Evolutionary conservation across 371 early-diverging fungal species (phyloP).

Genomic region (Dinochytrium kinnereticum): DNA sequence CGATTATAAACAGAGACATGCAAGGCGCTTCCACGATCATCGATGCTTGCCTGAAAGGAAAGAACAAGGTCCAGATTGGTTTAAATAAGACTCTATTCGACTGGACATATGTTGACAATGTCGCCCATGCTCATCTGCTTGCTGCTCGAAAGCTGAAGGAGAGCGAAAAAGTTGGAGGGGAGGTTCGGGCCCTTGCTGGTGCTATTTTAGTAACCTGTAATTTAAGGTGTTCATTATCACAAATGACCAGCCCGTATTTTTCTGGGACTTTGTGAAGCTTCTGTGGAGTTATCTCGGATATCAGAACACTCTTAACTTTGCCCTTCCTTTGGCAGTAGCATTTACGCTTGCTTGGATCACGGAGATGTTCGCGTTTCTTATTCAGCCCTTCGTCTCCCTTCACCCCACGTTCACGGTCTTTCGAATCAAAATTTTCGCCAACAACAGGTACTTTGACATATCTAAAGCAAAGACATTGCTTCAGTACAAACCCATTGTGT

Average conservation of each 20-base stretch:
- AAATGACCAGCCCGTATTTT: slow-evolving; percentile 90
- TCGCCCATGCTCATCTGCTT: slow-evolving; percentile 87
- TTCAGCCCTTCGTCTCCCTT: slow-evolving; percentile 50
- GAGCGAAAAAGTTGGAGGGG: slow-evolving; percentile 47
- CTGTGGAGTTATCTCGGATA: slow-evolving; percentile 41
- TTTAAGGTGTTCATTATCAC: slow-evolving; percentile 86
- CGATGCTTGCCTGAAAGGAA: slow-evolving; percentile 74
- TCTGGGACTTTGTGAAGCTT: slow-evolving; percentile 79
- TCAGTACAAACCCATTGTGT: slow-evolving; percentile 77
- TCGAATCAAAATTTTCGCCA: slow-evolving; percentile 72
- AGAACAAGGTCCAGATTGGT: slow-evolving; percentile 81
- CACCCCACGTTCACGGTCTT: slow-evolving; percentile 66
- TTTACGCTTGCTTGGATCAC: slow-evolving; percentile 60
- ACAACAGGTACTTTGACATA: slow-evolving; percentile 81
- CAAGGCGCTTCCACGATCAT: slow-evolving; percentile 81
- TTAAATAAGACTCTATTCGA: slow-evolving; percentile 85
- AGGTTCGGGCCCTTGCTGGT: too few relatives aligned
- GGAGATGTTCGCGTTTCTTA: slow-evolving; percentile 54
- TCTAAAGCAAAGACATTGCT: slow-evolving; percentile 76
- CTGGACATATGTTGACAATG: slow-evolving; percentile 93
- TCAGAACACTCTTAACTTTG: slow-evolving; percentile 31
- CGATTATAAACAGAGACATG: slow-evolving; percentile 61
- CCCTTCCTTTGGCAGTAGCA: slow-evolving; percentile 45
- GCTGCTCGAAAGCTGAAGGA: slow-evolving; percentile 77
- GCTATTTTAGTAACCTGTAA: neutral